Base-by-base conservation (phyloP, 768 basidiomycete genomes). In the Chlorophyllum brunneum region DNA sequence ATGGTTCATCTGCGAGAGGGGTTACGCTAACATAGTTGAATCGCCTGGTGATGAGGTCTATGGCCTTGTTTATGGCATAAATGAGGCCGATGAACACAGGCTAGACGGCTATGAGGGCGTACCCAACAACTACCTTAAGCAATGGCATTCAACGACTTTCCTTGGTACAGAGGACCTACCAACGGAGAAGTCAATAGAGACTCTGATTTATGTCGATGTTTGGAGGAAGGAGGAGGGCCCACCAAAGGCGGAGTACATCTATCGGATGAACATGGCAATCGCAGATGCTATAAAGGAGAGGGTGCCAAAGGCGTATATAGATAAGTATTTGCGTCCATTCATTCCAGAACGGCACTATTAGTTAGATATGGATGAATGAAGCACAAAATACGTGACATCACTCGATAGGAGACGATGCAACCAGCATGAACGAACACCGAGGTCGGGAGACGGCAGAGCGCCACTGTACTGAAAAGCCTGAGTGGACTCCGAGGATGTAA, bases 61-160 rank as follows among this genome's bases (percentile, higher is more conserved):
- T 50, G 76, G 74, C 1, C 61, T 73, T 23, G 53, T 77, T 20
- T 79, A 73, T 58, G 67, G 70, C 31, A 64, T 80, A 31, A 73
- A 61, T n/a, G 48, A 60, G 7, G 51, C 60, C 2, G 77, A 78
- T 56, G 76, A 77, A 60, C 56, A 41, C n/a, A 59, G 38, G 16
- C 67, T 79, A n/a, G 76, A 79, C 54, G 56, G 62, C 29, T 77
- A 66, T 54, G 77, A 78, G 61, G 67, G 66, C 1, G 67, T 71
- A 5, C 72, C 72, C 2, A 24, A 42, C 1, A 54, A 58, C 13
- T 78, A 80, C 54, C 52, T 61, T 55, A 78, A 76, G 58, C 51
- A 66, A 45, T 59, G 54, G 22, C 48, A 71, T 1, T 45, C 64
- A 11, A 64, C 75, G 13, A 67, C 10, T 54, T 67, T 22, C 49